Evolutionary conservation across 495 filamentous ascomycete species (phyloP).

Genomic region (Aspergillus cristatus): DNA sequence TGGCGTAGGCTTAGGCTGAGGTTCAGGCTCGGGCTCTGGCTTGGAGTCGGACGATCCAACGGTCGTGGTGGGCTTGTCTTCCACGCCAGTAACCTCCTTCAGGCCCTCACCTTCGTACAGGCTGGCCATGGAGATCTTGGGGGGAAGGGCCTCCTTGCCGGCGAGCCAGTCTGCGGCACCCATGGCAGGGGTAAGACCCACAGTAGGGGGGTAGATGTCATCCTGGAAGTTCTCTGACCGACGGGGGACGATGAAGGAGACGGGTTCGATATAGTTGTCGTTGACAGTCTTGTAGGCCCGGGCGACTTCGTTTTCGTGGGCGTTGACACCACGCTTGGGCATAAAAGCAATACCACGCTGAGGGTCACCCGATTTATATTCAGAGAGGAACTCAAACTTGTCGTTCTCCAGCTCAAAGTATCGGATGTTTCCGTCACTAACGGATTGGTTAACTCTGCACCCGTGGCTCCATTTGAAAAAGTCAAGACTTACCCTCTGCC

Average conservation of each 20-base stretch:
- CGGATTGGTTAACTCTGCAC: too few relatives aligned
- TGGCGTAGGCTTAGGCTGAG: conserved; percentile 42
- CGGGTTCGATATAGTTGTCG: conserved; percentile 87
- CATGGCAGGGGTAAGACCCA: conserved; percentile 69
- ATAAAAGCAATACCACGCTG: conserved; percentile 93
- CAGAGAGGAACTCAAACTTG: conserved; percentile 91
- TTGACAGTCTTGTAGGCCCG: conserved; percentile 94
- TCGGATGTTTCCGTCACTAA: conserved; percentile 92
- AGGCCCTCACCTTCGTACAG: conserved; percentile 77
- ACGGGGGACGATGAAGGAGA: conserved; percentile 94
- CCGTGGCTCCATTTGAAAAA: too few relatives aligned
- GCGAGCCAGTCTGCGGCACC: conserved; percentile 73
- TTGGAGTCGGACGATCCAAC: conserved; percentile 24
- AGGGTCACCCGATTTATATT: conserved; percentile 91
- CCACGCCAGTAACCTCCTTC: conserved; percentile 56
- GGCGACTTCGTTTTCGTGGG: conserved; percentile 94
- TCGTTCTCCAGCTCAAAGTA: conserved; percentile 97
- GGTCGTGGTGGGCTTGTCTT: conserved; percentile 51
- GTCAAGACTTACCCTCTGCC: conserved; percentile 73
- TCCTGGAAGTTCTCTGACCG: conserved; percentile 95
- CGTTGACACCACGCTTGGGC: conserved; percentile 89
- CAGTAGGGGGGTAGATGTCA: conserved; percentile 85
- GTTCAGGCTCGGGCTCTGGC: conserved; percentile 29
- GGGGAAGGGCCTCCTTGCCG: conserved; percentile 72
- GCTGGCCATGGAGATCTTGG: conserved; percentile 88